A percentile compares a stretch with the other conserved stretches of the same genome.
These are phyloP conservation scores for Vinca minor DNA, from an alignment of 257 asterid species.

Conservation along the genomic window DNA sequence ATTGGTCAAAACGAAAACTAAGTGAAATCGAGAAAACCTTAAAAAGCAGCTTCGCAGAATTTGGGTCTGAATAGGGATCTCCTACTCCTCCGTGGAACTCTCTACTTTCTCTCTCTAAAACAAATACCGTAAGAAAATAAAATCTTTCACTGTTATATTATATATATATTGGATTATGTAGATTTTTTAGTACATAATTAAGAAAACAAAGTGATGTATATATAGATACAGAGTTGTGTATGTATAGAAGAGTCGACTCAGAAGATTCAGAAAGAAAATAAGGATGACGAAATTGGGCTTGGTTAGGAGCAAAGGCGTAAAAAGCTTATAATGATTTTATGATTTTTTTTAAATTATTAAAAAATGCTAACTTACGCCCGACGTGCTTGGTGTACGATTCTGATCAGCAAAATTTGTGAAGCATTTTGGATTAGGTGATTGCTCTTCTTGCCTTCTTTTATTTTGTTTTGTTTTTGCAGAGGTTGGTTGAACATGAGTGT, in stretches of 20 bases:
- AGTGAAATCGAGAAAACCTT: constrained; percentile 31
- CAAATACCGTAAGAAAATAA: constrained; percentile 48
- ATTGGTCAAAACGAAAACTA: constrained; percentile 3
- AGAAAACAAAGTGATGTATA: neutral
- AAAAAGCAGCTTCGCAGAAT: constrained; percentile 2
- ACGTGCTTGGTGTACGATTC: constrained; percentile 19
- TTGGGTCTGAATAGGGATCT: constrained; percentile 55
- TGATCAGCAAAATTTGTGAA: constrained; percentile 13
- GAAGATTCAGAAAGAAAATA: constrained; percentile 8
- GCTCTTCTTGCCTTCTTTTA: too few relatives aligned
- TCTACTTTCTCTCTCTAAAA: too few relatives aligned
- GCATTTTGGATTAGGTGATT: neutral
- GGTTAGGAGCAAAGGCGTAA: too few relatives aligned
- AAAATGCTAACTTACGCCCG: constrained; percentile 26
- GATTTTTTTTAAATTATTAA: constrained; percentile 5
- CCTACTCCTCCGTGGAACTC: too few relatives aligned
- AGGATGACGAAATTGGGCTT: constrained; percentile 15
- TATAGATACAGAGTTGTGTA: constrained; percentile 29
- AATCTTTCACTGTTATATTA: neutral
- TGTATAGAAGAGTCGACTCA: constrained; percentile 25
- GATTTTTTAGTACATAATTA: neutral
- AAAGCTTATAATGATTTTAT: too few relatives aligned
- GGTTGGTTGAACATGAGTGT: constrained; percentile 23
- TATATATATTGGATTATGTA: neutral
- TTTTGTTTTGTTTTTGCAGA: constrained; percentile 22